Conservation (phyloP, 2,329 filamentous ascomycete species). For the Arachnopeziza araneosa region DNA sequence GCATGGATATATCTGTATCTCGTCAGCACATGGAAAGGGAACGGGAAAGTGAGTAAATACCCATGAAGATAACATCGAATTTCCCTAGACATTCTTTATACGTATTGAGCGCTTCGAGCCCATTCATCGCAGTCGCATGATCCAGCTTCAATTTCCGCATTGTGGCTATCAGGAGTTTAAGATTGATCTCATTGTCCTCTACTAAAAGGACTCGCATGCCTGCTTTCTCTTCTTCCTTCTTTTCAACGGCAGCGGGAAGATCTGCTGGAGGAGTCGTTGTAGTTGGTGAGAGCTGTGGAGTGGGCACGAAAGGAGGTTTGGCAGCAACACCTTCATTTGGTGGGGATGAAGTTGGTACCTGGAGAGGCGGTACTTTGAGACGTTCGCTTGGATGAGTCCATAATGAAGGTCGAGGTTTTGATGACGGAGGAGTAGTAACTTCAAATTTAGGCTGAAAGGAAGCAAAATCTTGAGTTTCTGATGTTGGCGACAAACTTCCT, state of each 20-base stretch:
- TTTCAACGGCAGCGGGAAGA: neutral
- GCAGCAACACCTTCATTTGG: neutral
- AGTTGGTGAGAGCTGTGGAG: neutral
- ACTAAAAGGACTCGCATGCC: conserved; percentile 30
- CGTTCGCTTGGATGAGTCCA: neutral
- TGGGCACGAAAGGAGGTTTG: conserved; percentile 5
- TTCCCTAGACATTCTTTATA: conserved; percentile 27
- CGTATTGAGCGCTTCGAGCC: conserved; percentile 41
- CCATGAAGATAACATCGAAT: conserved; percentile 45
- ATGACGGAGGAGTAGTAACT: neutral
- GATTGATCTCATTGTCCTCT: conserved; percentile 39
- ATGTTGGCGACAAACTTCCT: neutral
- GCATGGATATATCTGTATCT: conserved; percentile 48
- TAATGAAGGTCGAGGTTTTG: neutral
- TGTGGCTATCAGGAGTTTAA: conserved; percentile 30
- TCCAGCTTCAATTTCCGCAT: conserved; percentile 30
- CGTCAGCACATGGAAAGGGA: neutral
- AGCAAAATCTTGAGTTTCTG: conserved; percentile 10
- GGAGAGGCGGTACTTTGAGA: neutral
- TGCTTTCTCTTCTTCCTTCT: neutral
- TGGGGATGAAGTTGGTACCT: neutral
- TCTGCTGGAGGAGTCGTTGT: neutral
- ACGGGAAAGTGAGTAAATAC: conserved; percentile 17
- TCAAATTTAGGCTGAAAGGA: neutral
- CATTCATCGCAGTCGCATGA: conserved; percentile 38